Base-by-base conservation (phyloP, 1,139 yeast species). In the Yamadazyma triangularis region DNA sequence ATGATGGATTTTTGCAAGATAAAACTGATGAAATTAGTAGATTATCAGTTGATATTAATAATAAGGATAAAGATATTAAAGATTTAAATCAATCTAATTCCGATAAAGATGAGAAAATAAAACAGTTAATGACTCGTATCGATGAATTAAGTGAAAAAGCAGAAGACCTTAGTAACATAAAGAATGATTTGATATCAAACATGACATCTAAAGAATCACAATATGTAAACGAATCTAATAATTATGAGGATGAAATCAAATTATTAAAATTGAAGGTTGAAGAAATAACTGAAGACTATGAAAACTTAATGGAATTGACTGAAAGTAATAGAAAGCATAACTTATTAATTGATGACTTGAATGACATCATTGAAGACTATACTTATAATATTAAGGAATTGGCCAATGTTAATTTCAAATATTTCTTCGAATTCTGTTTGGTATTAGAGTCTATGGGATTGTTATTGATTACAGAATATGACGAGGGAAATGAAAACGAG, bases 381-480 rank as follows among this genome's bases (percentile, higher is more conserved):
- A 42, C 58, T 24, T 23, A 27, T 7, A 47, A 44, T 23, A 31
- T 60, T 2, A 48, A 45, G 26, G 32, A 32, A 14, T 47, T 63
- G 4, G 36, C 51, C 4, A 45, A 44, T 4, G 38, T 41, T 14
- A 49, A 52, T 29, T 58, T 49, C 39, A 53, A 53, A 8, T 56
- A 49, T 30, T 58, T 68, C 33, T 39, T 58, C 14, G 72, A 79
- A 24, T 67, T 74, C 31, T 77, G 85, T 44, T 63, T 72, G 31
- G 61, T 84, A 2, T 61, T 89, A 32, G 95, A 86, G 47, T 71
- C 84, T 2, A 78, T 88, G 69, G 97, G 97, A 1, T 63, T 89
- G 31, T 54, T 83, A 14, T 59, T 83, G 28, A 64, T 73, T 0
- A 60, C 64, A 31, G 75, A 73, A 26, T 42, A 42, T 28, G 43